Conservation (phyloP, 2,329 filamentous ascomycete genomes). For the Cladosporium cucumerinum region DNA sequence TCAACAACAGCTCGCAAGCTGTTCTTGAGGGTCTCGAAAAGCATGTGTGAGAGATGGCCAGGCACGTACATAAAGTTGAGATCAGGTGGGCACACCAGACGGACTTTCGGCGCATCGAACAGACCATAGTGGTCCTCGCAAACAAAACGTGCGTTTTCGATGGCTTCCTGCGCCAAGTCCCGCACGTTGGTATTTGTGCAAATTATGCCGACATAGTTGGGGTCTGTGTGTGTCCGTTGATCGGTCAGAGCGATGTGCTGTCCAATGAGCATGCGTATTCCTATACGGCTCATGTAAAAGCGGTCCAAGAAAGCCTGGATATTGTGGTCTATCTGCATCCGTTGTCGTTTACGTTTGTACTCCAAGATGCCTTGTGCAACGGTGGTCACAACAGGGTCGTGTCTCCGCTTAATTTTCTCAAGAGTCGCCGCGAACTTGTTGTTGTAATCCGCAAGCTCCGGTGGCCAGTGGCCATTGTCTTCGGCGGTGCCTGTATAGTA, state of each 20-base stretch:
- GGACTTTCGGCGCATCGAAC: constrained; percentile 93
- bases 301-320: constrained; percentile 97
- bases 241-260: constrained; percentile 97
- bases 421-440: constrained; percentile 82
- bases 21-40: constrained; percentile 99
- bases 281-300: constrained; percentile 99
- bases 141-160: constrained; percentile 98
- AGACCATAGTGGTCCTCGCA: constrained; percentile 98
- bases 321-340: constrained; percentile 96
- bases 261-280: constrained; percentile 97
- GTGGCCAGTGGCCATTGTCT: constrained; percentile 84
- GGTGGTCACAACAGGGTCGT: constrained; percentile 96
- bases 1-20: constrained; percentile 95
- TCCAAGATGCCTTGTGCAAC: constrained; percentile 97
- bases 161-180: constrained; percentile 92
- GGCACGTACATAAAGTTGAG: constrained; percentile 99
- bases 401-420: constrained; percentile 89
- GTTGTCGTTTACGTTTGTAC: constrained; percentile 93
- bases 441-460: constrained; percentile 92
- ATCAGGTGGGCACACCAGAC: constrained; percentile 90
- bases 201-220: constrained; percentile 95
- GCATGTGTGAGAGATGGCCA: constrained; percentile 98
- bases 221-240: constrained; percentile 82
- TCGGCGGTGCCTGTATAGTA: constrained; percentile 87
- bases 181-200: constrained; percentile 97